Evolutionary conservation across 1,139 yeast species (phyloP), one percentile per base, ranked within the genome.

Genomic region (Kodamaea fungicola): DNA sequence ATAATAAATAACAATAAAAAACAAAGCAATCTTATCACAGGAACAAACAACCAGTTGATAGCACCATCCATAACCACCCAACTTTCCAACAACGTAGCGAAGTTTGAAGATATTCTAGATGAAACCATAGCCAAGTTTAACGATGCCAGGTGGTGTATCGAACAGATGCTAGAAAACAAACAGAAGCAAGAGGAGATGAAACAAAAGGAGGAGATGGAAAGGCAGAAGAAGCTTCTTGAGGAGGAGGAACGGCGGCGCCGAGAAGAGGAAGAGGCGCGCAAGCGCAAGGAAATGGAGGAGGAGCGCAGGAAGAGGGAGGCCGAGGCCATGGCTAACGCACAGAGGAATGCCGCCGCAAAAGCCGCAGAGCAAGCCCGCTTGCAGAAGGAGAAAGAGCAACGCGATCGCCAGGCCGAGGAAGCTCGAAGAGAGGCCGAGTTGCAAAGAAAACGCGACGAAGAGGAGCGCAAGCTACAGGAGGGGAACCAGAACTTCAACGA

Each of bases 61-160:
- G 61, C 71, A 3, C 69, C 71, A 3, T 57, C 62, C 16, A 64
- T 71, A 10, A 61, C 67, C n/a, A 55, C 62, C n/a, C 74, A 67
- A 44, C 53, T 71, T 10, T 55, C 66, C 9, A 52, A 50, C 37
- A 63, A 63, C 43, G 59, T 71, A n/a, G 47, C 56, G 32, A 61
- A 59, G 35, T 70, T 71, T 41, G 75, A 71, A 44, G 73, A 62
- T 35, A 59, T 69, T 30, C 55, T 71, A 10, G 76, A 71, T 46
- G 76, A 71, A 10, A 67, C 76, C 1, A 54, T 67, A 6, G 52
- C 61, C 40, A 70, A 69, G 45, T 64, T 70, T 46, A 69, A 70
- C 44, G 76, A 71, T 40, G 68, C 74, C 6, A 55, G 58, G 33
- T 71, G 76, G 76, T 70, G 75, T 42, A 56, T 71, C 7, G 74